Conservation (phyloP, 805 yeast genomes). For the Lachancea fermentati region DNA sequence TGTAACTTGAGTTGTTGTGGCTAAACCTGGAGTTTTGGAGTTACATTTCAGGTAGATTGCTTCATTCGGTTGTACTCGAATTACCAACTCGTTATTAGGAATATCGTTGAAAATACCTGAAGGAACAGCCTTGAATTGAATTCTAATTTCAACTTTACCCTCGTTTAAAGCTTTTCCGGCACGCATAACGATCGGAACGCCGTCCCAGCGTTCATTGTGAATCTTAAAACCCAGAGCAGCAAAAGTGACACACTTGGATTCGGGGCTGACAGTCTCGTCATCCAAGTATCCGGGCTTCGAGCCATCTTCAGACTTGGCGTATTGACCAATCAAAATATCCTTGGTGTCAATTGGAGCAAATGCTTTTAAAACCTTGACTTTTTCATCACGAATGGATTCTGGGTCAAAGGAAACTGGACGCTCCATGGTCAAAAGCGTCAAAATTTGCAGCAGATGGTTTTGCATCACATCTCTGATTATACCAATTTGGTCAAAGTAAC, state of each 20-base stretch:
- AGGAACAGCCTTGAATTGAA: constrained; percentile 85
- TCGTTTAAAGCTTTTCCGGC: constrained; percentile 98
- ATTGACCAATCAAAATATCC: constrained; percentile 83
- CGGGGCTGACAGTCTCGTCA: constrained; percentile 79
- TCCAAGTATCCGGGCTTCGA: constrained; percentile 85
- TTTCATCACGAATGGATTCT: constrained; percentile 92
- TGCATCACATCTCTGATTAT: constrained; percentile 98
- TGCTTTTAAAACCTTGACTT: constrained; percentile 85
- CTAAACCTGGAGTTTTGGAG: constrained; percentile 88
- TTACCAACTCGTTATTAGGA: constrained; percentile 87
- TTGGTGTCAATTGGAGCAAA: constrained; percentile 59
- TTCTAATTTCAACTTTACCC: constrained; percentile 89
- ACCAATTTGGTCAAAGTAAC: constrained; percentile 92
- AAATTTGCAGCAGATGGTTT: constrained; percentile 89
- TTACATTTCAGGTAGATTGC: constrained; percentile 91
- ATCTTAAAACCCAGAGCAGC: constrained; percentile 80
- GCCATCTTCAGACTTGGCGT: constrained; percentile 79
- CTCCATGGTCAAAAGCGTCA: constrained; percentile 91
- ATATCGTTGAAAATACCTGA: constrained; percentile 75
- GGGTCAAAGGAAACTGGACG: constrained; percentile 89
- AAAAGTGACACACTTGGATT: constrained; percentile 84
- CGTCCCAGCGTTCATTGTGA: constrained; percentile 95
- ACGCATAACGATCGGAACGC: constrained; percentile 91
- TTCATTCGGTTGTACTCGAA: constrained; percentile 92
- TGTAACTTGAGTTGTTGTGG: constrained; percentile 74